Base-by-base conservation (phyloP, 2,329 filamentous ascomycete species). In the Penicillium occitanis region DNA sequence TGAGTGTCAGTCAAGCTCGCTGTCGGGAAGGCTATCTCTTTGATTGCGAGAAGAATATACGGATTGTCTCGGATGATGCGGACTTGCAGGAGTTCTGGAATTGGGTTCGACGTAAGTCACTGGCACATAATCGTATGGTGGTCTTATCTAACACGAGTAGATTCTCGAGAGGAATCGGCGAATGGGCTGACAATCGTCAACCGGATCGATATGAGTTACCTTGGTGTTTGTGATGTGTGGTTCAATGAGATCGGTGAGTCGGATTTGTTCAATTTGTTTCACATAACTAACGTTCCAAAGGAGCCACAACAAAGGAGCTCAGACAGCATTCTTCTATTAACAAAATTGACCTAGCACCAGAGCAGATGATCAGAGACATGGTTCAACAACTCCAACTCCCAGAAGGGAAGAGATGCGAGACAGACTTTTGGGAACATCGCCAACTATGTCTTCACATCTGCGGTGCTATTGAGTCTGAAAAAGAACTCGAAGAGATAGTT, bases 171-270 rank as follows among this genome's bases (percentile, higher is more conserved):
- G 14, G 75, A 78, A 58, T 79, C 80, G 44, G 70, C 78, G 50
- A 78, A 81, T 37, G 79, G 83, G 37, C 82, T 82, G 7, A 87
- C 89, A 85, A 79, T 86, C 11, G 79, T 83, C 28, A 82, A 84
- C 58, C 80, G 80, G 1, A 75, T 88, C 17, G 87, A 89, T 71
- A 74, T 89, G 62, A 87, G 85, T 70, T 89, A 86, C 71, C 73
- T 89, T 22, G 87, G 87, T 1, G 81, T 90, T 11, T 81, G 80
- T 67, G 82, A 81, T 46, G 80, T 89, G 14, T 89, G 86, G 86
- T 83, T 81, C 59, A 84, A 85, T 69, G 83, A 84, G 53, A 74
- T 88, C 28, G 83, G 84, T 77, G 79, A 60, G 40, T 22, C 5
- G 19, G 10, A 50, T 30, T 2, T 10, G 7, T 22, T n/a, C 5